A percentile compares a stretch with the other conserved stretches of the same genome.
Evolutionary conservation across 2,329 filamentous ascomycete species (phyloP).

Genomic region (Claviceps spartinae): DNA sequence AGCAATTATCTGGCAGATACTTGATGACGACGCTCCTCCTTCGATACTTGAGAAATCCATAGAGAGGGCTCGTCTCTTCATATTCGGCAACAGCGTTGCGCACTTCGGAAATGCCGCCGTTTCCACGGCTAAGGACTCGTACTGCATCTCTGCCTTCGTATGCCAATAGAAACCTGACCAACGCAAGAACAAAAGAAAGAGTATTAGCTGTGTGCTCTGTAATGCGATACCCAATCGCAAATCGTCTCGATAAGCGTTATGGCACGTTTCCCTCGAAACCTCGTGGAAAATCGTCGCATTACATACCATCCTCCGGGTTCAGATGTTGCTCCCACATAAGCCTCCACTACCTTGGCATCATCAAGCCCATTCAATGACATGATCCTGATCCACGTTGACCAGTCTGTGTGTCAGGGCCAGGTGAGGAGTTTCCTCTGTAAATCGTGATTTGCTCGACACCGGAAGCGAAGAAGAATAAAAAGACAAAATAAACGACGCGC

Average conservation of each 20-base stretch:
- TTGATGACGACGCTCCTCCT: constrained; percentile 84
- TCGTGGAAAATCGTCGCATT: background rate
- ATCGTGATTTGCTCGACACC: background rate
- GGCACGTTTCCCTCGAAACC: no score
- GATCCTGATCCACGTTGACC: constrained; percentile 10
- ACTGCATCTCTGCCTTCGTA: constrained; percentile 84
- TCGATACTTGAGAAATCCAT: constrained; percentile 81
- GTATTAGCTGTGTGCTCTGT: background rate
- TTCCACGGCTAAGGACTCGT: constrained; percentile 61
- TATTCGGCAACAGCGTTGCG: constrained; percentile 66
- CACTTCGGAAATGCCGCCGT: constrained; percentile 71
- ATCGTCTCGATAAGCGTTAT: background rate
- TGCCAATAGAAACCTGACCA: constrained; percentile 80
- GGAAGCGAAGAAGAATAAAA: background rate
- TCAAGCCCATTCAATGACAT: constrained; percentile 98
- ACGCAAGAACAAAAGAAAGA: background rate
- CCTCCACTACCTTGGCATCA: constrained; percentile 64
- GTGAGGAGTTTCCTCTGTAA: background rate
- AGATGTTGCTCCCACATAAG: constrained; percentile 62
- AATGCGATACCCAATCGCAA: background rate
- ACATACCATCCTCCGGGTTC: constrained; percentile 91
- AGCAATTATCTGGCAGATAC: constrained; percentile 83
- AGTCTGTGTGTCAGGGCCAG: background rate
- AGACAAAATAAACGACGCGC: background rate
- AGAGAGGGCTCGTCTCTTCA: constrained; percentile 75